These are phyloP conservation scores for Ramalina intermedia DNA, from an alignment of 495 filamentous ascomycete species.

Conservation along the genomic window DNA sequence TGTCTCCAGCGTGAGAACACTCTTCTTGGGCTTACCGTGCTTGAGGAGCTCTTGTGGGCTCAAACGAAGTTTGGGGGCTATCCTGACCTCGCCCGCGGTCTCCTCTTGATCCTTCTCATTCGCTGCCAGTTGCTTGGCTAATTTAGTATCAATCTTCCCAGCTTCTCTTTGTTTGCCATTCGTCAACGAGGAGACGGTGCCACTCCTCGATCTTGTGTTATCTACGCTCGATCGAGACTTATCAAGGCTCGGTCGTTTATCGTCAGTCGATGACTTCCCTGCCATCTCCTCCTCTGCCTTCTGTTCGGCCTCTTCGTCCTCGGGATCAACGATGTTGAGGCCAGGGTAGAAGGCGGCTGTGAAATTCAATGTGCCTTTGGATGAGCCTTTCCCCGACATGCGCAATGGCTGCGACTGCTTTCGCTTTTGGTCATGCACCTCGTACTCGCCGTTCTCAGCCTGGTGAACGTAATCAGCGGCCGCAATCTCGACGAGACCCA, in stretches of 20 bases:
- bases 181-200: constrained; percentile 12
- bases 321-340: constrained; percentile 76
- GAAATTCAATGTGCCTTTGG: constrained; percentile 73
- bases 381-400: constrained; percentile 45
- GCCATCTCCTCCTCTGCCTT: constrained; percentile 30
- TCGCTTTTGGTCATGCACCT: constrained; percentile 67
- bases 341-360: constrained; percentile 83
- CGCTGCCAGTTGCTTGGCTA: constrained; percentile 27
- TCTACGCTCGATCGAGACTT: constrained; percentile 7
- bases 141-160: constrained; percentile 17
- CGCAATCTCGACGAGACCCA: constrained; percentile 64
- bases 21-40: constrained; percentile 39
- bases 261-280: constrained; percentile 7
- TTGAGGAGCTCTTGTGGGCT: constrained; percentile 62
- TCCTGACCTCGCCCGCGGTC: constrained; percentile 23
- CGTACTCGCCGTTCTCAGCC: constrained; percentile 65
- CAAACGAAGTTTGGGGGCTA: constrained; percentile 63
- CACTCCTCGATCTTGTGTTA: constrained; percentile 19
- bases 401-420: constrained; percentile 43
- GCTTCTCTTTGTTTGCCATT: constrained; percentile 6
- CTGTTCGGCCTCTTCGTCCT: constrained; percentile 65
- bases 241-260: constrained; percentile 13
- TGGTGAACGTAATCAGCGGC: constrained; percentile 66
- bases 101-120: constrained; percentile 43
- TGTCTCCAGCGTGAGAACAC: background rate